phyloP scores from a whole-genome alignment of 192 early-diverging fungal genomes.

The Chytriomyces confervae region DNA sequence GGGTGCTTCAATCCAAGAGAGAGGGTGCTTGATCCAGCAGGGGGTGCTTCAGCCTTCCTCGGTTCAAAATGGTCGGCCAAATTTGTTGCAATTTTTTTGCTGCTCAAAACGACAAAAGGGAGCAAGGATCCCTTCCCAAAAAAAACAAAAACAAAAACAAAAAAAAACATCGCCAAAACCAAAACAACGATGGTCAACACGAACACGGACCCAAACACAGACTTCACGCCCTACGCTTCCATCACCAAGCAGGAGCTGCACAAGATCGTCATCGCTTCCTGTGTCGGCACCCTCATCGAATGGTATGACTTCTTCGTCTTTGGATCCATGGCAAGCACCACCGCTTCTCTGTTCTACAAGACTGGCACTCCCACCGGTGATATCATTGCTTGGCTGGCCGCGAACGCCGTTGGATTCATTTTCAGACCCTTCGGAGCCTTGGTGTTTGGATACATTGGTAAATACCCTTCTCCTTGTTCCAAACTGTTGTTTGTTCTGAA shows the following conservation, averaged over 20 bases:
- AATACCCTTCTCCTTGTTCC: constrained; percentile 8
- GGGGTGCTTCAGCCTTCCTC: too few species aligned
- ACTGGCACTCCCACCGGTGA: constrained; percentile 27
- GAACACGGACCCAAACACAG: not conserved
- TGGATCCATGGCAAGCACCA: constrained; percentile 35
- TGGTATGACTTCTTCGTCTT: constrained; percentile 48
- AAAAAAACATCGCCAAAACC: too few species aligned
- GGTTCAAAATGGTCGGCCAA: too few species aligned
- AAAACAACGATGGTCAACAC: too few species aligned
- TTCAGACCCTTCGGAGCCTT: constrained; percentile 39
- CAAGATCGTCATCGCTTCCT: not conserved
- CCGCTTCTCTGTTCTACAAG: constrained; percentile 28
- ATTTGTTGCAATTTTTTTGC: too few species aligned
- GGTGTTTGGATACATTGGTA: constrained; percentile 39
- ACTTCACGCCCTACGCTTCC: not conserved
- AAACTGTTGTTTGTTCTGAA: not conserved
- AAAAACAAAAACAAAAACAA: too few species aligned
- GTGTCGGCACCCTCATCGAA: constrained; percentile 2
- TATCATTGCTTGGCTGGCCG: constrained; percentile 32
- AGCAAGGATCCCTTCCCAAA: too few species aligned
- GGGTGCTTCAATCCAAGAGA: too few species aligned
- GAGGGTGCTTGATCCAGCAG: too few species aligned
- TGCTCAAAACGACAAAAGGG: too few species aligned
- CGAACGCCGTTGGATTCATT: constrained; percentile 41
- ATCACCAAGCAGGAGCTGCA: not conserved